Evolutionary conservation across 345 rosid genomes (phyloP).

Genomic region (Eucalyptus cloeziana): DNA sequence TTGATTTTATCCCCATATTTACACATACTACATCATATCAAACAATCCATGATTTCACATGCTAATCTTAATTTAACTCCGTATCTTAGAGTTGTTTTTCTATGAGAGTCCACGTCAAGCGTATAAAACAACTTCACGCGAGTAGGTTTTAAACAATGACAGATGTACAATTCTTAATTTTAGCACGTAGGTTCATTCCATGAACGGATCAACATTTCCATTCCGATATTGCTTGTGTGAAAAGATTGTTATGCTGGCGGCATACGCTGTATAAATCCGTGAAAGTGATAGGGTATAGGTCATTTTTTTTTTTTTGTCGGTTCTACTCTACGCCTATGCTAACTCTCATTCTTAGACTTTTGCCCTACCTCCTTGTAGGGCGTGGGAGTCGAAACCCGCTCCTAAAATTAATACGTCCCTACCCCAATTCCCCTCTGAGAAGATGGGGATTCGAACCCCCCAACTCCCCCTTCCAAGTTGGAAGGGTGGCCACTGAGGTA

Average conservation of each 20-base stretch:
- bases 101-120: background rate
- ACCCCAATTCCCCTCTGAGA: no score
- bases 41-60: background rate
- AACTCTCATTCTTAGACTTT: no score
- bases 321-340: no score
- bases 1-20: background rate
- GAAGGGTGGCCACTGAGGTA: no score
- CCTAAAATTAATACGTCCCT: no score
- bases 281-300: background rate
- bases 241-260: background rate
- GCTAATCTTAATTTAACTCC: background rate
- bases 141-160: background rate
- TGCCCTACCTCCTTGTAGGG: no score
- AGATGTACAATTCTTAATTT: background rate
- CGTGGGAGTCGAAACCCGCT: no score
- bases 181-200: background rate
- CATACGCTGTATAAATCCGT: background rate
- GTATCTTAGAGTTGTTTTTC: background rate
- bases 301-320: no score
- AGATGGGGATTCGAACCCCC: no score
- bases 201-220: background rate
- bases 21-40: background rate
- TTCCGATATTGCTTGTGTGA: background rate
- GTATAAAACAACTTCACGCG: background rate
- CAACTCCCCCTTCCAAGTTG: no score